Evolutionary conservation across 139 green algal species (phyloP).

Genomic region (Edaphochlamys debaryana): DNA sequence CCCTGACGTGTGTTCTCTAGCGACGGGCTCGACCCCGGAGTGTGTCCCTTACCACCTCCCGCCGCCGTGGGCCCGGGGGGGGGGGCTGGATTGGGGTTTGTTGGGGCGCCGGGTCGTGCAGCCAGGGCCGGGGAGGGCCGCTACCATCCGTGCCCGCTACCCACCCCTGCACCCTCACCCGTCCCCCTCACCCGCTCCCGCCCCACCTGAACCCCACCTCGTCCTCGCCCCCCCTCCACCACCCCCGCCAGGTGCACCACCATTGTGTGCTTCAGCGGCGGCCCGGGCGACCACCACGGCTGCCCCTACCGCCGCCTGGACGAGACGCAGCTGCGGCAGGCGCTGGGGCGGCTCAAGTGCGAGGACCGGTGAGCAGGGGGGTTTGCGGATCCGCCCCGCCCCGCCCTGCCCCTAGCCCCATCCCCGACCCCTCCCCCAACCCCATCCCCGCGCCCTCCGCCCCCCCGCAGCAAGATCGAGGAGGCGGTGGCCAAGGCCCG

Average conservation of each 20-base stretch:
- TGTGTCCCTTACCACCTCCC: no score
- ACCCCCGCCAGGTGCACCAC: slow-evolving; percentile 65
- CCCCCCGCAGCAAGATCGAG: slow-evolving; percentile 48
- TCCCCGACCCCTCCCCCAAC: no score
- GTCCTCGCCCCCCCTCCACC: background rate
- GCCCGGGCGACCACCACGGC: slow-evolving; percentile 63
- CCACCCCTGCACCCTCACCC: no score
- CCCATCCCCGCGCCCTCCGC: background rate
- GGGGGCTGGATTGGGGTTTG: no score
- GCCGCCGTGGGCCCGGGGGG: no score
- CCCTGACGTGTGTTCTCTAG: no score
- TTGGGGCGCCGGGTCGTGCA: no score
- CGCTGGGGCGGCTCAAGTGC: slow-evolving; percentile 63
- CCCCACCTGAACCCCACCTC: background rate
- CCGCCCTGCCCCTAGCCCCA: background rate
- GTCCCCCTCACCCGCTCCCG: background rate
- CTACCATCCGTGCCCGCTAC: no score
- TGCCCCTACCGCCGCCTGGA: slow-evolving; percentile 92
- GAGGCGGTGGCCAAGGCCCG: slow-evolving; percentile 83
- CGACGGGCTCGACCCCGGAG: no score
- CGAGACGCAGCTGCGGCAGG: slow-evolving; percentile 66
- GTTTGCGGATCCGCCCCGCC: no score
- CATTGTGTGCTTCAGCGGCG: slow-evolving; percentile 77
- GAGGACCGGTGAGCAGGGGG: slow-evolving; percentile 51
- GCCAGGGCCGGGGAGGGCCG: no score